Evolutionary conservation across 192 early-diverging fungal genomes (phyloP).

Genomic region (Oehlia diaphana): DNA sequence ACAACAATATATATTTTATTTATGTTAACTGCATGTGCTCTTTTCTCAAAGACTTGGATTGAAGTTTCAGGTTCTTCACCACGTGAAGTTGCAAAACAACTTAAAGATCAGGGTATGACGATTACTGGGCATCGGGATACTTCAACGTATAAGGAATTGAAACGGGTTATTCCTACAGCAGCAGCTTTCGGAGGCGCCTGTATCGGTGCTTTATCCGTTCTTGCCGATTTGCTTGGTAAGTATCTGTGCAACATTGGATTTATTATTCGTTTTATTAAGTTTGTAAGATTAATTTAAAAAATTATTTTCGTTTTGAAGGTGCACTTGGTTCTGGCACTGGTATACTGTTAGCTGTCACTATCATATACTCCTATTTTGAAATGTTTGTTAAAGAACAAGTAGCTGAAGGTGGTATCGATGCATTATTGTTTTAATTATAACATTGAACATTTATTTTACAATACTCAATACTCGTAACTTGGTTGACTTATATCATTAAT

Average conservation of each 20-base stretch:
- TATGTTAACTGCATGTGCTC: conserved; percentile 93
- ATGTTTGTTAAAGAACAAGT: conserved; percentile 79
- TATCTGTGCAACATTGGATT: background rate
- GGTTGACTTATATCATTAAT: too few relatives aligned
- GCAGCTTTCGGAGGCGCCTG: conserved; percentile 97
- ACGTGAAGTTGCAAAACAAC: conserved; percentile 95
- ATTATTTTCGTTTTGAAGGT: conserved; percentile 34
- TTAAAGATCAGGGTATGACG: conserved; percentile 96
- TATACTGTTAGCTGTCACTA: conserved; percentile 97
- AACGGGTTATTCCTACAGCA: conserved; percentile 97
- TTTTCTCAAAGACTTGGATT: conserved; percentile 99
- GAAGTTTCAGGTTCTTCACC: conserved; percentile 98
- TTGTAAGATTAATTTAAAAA: background rate
- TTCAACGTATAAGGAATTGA: conserved; percentile 99
- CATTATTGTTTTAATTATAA: conserved; percentile 11
- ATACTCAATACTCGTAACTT: too few relatives aligned
- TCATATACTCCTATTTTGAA: conserved; percentile 99
- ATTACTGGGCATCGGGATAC: conserved; percentile 92
- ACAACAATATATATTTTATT: conserved; percentile 92
- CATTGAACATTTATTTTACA: too few relatives aligned
- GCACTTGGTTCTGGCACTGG: conserved; percentile 99
- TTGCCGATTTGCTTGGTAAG: conserved; percentile 88
- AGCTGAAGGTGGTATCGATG: conserved; percentile 30
- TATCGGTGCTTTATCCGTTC: conserved; percentile 92
- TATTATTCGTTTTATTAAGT: too few relatives aligned